Base-by-base conservation (phyloP, 768 basidiomycete genomes). In the Pleurotus tuoliensis region DNA sequence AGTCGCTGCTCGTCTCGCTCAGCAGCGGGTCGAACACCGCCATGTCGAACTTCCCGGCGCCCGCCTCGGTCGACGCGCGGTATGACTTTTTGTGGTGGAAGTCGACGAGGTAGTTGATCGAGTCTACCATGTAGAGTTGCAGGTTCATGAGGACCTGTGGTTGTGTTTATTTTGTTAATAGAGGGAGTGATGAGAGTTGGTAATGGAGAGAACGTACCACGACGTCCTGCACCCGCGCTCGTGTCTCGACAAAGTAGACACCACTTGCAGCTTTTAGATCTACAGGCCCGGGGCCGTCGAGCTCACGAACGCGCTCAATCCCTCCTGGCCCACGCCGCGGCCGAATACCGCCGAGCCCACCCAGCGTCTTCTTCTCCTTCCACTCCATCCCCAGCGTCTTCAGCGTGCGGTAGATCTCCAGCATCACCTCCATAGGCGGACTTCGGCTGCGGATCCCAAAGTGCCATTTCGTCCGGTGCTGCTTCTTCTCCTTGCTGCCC, bases 341-440 rank as follows among this genome's bases (percentile, higher is more conserved):
- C 64, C 71, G 69, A 13, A 81, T 59, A 5, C 82, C 84, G 3
- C 89, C 89, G 25, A 92, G 66, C 4, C 88, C 86, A 1, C 89
- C 90, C 1, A 92, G 70, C 58, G 83, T 84, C 60, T 80, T 82
- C 78, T 97, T 97, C 75, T 90, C 86, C 69, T 92, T 92, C 97
- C 97, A 99, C 71, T 99, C 93, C 92, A 98, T 96, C 13, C 89
- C 92, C 16, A 98, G 77, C 58, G 86, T 77, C 72, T 89, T 88
- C 49, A 99, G 74, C 43, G 95, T 97, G 59, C 91, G 78, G 72
- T 99, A 98, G 51, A 99, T 97, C 79, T 98, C 96, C 22, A 97
- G 74, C 95, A 99, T 98, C 20, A 99, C 96, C 70, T 99, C 97
- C 92, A 98, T 96, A 18, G 95, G 97, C 30, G 94, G 92, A 57